Evolutionary conservation across 169 alveolate genomes (phyloP).

Genomic region (Plasmodium gallinaceum): DNA sequence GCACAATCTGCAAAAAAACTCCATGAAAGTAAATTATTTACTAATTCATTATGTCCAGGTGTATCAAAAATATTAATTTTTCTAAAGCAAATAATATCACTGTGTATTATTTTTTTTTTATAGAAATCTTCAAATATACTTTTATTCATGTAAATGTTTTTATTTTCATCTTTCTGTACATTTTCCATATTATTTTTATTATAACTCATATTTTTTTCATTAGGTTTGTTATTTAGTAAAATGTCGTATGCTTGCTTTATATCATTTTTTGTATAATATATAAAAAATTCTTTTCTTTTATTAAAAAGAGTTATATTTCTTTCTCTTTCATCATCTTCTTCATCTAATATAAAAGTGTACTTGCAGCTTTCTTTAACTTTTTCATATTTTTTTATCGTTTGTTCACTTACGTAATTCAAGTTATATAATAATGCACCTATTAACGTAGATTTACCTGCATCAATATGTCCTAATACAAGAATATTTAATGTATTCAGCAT

Average conservation of each 20-base stretch:
- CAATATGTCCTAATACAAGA: conserved; percentile 85
- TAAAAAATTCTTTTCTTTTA: conserved; percentile 55
- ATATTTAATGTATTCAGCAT: conserved; percentile 79
- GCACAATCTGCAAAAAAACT: conserved; percentile 86
- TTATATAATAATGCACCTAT: conserved; percentile 78
- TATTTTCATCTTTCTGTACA: background rate
- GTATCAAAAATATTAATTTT: conserved; percentile 85
- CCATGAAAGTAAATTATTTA: conserved; percentile 80
- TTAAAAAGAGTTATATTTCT: conserved; percentile 82
- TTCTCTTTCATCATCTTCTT: conserved; percentile 85
- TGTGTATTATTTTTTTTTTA: conserved; percentile 16
- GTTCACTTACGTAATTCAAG: conserved; percentile 64
- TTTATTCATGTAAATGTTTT: conserved; percentile 45
- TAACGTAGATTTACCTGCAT: conserved; percentile 87
- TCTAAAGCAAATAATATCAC: conserved; percentile 42
- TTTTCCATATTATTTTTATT: background rate
- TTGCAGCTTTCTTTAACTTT: conserved; percentile 55
- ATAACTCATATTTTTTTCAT: background rate
- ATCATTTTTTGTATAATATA: conserved; percentile 53
- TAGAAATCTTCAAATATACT: conserved; percentile 23
- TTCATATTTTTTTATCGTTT: conserved; percentile 65
- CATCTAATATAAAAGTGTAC: conserved; percentile 83
- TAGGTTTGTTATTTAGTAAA: conserved; percentile 5
- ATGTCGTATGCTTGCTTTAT: conserved; percentile 13
- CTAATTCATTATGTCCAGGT: conserved; percentile 86